Conservation (phyloP, 306 rosid species). For the Vigna nakashimae region DNA sequence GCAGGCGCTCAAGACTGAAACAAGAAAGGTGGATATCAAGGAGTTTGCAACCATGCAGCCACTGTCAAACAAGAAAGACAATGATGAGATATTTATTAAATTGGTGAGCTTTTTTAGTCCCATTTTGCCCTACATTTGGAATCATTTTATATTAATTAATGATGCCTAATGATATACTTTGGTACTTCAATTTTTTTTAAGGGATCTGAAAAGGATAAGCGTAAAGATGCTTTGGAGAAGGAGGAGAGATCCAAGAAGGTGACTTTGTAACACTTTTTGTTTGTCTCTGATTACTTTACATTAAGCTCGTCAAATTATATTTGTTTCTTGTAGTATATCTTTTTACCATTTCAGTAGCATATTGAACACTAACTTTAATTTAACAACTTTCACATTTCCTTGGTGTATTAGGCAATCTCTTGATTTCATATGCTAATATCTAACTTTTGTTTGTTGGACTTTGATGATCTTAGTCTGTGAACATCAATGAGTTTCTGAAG, state of each 20-base stretch:
- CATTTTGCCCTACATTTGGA: background rate
- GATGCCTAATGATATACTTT: slow-evolving; percentile 7
- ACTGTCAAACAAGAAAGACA: slow-evolving; percentile 87
- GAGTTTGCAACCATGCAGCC: slow-evolving; percentile 88
- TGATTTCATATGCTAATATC: no score
- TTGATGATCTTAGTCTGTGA: slow-evolving; percentile 59
- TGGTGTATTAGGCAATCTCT: no score
- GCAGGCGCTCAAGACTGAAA: slow-evolving; percentile 75
- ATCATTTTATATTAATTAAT: background rate
- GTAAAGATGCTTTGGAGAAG: slow-evolving; percentile 81
- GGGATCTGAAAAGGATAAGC: slow-evolving; percentile 95
- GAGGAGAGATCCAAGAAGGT: slow-evolving; percentile 91
- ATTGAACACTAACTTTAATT: background rate
- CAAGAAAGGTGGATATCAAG: slow-evolving; percentile 82
- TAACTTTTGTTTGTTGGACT: slow-evolving; percentile 14
- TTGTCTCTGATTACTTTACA: no score
- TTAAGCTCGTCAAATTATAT: background rate
- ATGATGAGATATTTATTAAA: slow-evolving; percentile 75
- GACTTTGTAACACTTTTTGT: no score
- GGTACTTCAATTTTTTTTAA: slow-evolving; percentile 37
- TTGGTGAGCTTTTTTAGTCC: slow-evolving; percentile 58
- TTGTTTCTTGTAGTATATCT: background rate
- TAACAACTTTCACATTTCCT: background rate
- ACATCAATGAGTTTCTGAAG: slow-evolving; percentile 90
- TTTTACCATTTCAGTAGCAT: background rate